Percentiles rank a stretch among this genome's conserved stretches.
Conservation (phyloP, 2,329 filamentous ascomycete species). For the Cordyceps tenuipes region DNA sequence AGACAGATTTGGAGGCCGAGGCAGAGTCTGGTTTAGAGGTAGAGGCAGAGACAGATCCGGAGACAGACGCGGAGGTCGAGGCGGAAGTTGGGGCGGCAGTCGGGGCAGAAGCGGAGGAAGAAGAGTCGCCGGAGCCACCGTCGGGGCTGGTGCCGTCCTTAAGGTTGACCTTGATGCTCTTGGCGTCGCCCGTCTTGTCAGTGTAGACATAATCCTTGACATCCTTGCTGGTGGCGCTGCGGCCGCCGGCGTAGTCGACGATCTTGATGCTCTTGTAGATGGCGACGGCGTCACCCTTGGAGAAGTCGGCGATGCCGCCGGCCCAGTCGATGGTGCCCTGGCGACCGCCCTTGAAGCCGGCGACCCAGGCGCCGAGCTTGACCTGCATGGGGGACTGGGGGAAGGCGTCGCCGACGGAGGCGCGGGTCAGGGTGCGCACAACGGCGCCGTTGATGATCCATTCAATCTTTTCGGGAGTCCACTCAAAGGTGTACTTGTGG, state of each 20-base stretch:
- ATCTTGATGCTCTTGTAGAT: conserved; percentile 51
- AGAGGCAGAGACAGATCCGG: too few species aligned
- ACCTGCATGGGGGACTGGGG: conserved; percentile 69
- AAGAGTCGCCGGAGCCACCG: conserved; percentile 21
- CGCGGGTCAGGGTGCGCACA: conserved; percentile 56
- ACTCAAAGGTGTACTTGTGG: conserved; percentile 63
- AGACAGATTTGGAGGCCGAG: too few species aligned
- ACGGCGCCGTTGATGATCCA: conserved; percentile 57
- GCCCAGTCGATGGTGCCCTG: conserved; percentile 66
- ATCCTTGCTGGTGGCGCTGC: conserved; percentile 27
- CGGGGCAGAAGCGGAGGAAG: not conserved
- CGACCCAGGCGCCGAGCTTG: conserved; percentile 62
- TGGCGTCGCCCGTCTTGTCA: conserved; percentile 41
- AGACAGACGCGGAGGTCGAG: not conserved
- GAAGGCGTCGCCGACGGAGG: conserved; percentile 42
- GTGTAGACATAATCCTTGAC: conserved; percentile 45
- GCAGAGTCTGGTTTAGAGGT: too few species aligned
- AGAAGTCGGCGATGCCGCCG: conserved; percentile 54
- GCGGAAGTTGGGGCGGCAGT: too few species aligned
- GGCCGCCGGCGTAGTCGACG: conserved; percentile 45
- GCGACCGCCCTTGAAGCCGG: conserved; percentile 47
- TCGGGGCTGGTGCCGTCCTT: conserved; percentile 20
- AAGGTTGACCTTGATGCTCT: conserved; percentile 41
- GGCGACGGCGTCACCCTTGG: conserved; percentile 42
- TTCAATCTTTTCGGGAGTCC: conserved; percentile 53